Evolutionary conservation across 495 filamentous ascomycete species (phyloP).

Genomic region (Tuber borchii): DNA sequence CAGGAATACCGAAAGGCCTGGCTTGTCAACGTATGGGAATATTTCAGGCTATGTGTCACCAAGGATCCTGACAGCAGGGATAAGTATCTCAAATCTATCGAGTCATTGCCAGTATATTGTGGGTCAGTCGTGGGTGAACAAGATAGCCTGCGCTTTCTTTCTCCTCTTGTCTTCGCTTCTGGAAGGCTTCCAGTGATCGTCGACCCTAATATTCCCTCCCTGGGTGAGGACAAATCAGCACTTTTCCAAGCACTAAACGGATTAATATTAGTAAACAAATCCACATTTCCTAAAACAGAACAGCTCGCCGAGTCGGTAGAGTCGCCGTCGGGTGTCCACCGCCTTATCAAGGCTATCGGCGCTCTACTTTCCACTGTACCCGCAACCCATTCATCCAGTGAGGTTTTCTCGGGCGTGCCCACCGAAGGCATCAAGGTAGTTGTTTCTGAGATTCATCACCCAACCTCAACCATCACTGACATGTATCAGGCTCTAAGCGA

Average conservation of each 20-base stretch:
- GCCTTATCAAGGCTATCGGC: slow-evolving; percentile 19
- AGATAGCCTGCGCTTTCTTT: not conserved
- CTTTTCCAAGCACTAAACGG: slow-evolving; percentile 8
- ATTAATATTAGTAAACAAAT: slow-evolving; percentile 20
- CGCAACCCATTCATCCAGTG: not conserved
- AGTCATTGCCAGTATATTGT: slow-evolving; percentile 21
- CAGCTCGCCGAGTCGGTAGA: slow-evolving; percentile 6
- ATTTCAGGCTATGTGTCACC: not conserved
- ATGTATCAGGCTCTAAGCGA: slow-evolving; percentile 20
- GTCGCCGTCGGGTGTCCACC: slow-evolving; percentile 4
- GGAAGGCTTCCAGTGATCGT: not conserved
- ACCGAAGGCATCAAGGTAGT: not conserved
- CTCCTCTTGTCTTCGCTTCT: not conserved
- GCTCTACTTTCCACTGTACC: not conserved
- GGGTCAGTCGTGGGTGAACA: slow-evolving; percentile 14
- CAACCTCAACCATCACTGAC: not conserved
- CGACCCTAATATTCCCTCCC: not conserved
- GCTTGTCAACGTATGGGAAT: slow-evolving; percentile 24
- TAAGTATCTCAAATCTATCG: not conserved
- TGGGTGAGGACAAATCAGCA: not conserved
- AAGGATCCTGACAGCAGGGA: not conserved
- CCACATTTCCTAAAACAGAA: slow-evolving; percentile 12
- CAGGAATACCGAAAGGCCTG: slow-evolving; percentile 12
- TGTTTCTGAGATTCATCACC: not conserved
- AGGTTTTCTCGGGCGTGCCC: not conserved